phyloP scores from a whole-genome alignment of 345 rosid species.

The Camelina hispida region DNA sequence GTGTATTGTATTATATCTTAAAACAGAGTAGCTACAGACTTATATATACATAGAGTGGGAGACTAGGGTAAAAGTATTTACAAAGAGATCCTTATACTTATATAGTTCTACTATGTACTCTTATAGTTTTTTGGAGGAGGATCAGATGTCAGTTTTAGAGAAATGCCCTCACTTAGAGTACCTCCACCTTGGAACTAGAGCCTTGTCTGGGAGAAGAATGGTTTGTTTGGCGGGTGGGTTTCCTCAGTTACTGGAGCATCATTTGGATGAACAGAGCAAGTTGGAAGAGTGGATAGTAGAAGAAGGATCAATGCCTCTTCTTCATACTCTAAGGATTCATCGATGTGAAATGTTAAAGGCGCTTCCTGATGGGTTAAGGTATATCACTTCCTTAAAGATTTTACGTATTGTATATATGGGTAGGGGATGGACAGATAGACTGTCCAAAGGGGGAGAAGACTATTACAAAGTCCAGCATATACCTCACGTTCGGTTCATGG shows the following conservation, averaged over 20 bases:
- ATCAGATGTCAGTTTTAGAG: constrained; percentile 52
- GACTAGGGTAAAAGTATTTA: too few species aligned
- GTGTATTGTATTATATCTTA: too few species aligned
- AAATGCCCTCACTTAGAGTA: constrained; percentile 21
- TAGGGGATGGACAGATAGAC: constrained; percentile 30
- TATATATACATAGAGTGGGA: too few species aligned
- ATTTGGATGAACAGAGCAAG: not conserved
- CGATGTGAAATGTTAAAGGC: constrained; percentile 25
- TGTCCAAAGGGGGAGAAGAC: constrained; percentile 48
- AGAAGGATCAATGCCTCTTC: constrained; percentile 44
- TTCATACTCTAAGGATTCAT: constrained; percentile 38
- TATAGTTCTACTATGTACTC: too few species aligned
- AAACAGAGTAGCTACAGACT: too few species aligned
- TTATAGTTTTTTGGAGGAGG: constrained; percentile 38
- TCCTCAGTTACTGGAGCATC: not conserved
- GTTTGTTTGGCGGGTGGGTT: constrained; percentile 29
- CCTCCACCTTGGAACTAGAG: too few species aligned
- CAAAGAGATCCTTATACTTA: too few species aligned
- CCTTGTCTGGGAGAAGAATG: constrained; percentile 30
- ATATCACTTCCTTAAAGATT: not conserved
- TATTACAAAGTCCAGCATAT: constrained; percentile 47
- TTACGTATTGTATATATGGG: too few species aligned
- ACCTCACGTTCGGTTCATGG: too few species aligned
- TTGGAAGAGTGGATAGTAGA: constrained; percentile 33
- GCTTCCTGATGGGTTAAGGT: constrained; percentile 35